Evolutionary conservation across 2,329 filamentous ascomycete species (phyloP).

Genomic region (Penicillium sp.): DNA sequence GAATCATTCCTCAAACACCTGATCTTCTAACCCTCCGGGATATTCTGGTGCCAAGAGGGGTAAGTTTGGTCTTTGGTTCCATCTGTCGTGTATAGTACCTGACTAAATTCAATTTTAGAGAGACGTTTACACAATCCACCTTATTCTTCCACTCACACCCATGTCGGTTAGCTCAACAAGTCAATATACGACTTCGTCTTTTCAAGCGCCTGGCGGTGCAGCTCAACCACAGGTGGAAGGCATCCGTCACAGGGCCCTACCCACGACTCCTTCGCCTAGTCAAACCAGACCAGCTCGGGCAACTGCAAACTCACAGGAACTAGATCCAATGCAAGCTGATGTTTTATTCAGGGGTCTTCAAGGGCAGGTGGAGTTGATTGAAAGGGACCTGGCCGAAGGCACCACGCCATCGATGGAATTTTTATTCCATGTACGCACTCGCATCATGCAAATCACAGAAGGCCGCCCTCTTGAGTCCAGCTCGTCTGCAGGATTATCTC

Average conservation of each 20-base stretch:
- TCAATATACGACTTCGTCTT: background rate
- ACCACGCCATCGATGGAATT: background rate
- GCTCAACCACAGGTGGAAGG: background rate
- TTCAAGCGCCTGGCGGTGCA: background rate
- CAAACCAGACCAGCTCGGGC: background rate
- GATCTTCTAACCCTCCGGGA: constrained; percentile 46
- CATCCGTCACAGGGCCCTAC: background rate
- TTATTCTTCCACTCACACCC: constrained; percentile 41
- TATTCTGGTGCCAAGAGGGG: constrained; percentile 50
- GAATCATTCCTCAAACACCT: constrained; percentile 51
- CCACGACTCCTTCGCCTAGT: background rate
- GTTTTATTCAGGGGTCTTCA: background rate
- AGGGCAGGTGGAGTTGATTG: background rate
- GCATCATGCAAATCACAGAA: background rate
- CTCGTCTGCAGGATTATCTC: too few relatives aligned
- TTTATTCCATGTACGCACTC: background rate
- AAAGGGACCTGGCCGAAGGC: background rate
- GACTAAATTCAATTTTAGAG: constrained; percentile 17
- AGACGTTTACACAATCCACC: constrained; percentile 38
- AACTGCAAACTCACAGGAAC: too few relatives aligned
- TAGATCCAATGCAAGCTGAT: background rate
- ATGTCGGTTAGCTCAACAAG: constrained; percentile 1
- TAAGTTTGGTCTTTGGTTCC: constrained; percentile 33
- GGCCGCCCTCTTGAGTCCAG: background rate
- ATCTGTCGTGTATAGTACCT: background rate